Base-by-base conservation (phyloP, 768 basidiomycete species). In the Boletus sensibilis region DNA sequence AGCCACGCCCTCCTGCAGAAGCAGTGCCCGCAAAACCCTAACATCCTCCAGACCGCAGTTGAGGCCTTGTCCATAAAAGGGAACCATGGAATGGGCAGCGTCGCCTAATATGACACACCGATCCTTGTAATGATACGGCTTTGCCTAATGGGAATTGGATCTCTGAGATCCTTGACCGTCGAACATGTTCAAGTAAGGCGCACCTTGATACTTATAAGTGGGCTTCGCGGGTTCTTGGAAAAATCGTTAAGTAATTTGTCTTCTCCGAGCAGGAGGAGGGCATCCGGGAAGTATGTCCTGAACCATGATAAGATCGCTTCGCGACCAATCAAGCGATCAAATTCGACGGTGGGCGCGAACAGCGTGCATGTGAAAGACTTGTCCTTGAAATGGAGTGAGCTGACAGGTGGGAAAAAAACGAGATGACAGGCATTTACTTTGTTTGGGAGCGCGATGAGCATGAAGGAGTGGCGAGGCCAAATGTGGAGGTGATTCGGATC, bases 11-110 rank as follows among this genome's bases (percentile, higher is more conserved):
- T 89, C 85, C 56, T 86, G 79, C 53, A 83, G 82, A 65, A 98
- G 79, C 53, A 94, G 75, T 31, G 83, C 79, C 56, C 86, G 82
- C 61, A 99, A 80, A 50, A 98, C 84, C 62, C 97, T 85, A 64
- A 98, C 94, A 72, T 99, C 96, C 75, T 99, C 96, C 50, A 99
- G 82, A 16, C 96, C 96, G 68, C 95, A 97, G 69, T 99, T 99
- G 64, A 98, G 81, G 40, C 96, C 96, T 79, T 99, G 96, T 41
- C 96, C 91, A 70, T 90, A 94, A 76, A 94, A 95, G 59, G 96
- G 95, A n/a, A 95, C 94, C 94, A 98, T 98, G 41, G 93, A 90
- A 73, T 99, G 96, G 12, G 94, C 92, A 39, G 96, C 89, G 73
- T 99, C 96, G 53, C 96, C 96, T 48, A 99, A 75, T 53, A 98